Evolutionary conservation across 2,329 filamentous ascomycete species (phyloP).

Genomic region (Fusarium chuoi): DNA sequence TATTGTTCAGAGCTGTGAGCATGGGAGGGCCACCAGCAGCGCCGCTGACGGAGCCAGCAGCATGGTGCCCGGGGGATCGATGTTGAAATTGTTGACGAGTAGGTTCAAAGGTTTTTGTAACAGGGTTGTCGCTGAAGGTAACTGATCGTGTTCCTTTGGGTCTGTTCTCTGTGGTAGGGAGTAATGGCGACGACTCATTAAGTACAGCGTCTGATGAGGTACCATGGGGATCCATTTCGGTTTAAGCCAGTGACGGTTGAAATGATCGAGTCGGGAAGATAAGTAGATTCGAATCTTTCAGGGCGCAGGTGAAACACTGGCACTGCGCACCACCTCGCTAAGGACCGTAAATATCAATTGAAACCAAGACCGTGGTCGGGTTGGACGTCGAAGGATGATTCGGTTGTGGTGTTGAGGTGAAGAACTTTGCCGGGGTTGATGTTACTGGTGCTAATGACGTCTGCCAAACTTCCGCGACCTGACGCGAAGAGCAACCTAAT

Average conservation of each 20-base stretch:
- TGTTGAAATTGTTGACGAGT: constrained; percentile 46
- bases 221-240: constrained; percentile 43
- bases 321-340: constrained; percentile 10
- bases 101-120: constrained; percentile 69
- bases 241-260: constrained; percentile 20
- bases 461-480: constrained; percentile 33
- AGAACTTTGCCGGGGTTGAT: constrained; percentile 30
- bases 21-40: constrained; percentile 62
- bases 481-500: background rate
- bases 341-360: background rate
- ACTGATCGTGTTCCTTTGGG: constrained; percentile 70
- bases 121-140: constrained; percentile 79
- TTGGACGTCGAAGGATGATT: constrained; percentile 22
- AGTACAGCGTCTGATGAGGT: constrained; percentile 28
- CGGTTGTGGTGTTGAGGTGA: constrained; percentile 22
- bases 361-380: background rate
- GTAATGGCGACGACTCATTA: constrained; percentile 51
- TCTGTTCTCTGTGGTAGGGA: constrained; percentile 49
- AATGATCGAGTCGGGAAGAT: constrained; percentile 3
- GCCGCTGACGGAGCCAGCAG: constrained; percentile 43
- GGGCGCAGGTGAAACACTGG: constrained; percentile 4
- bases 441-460: constrained; percentile 38
- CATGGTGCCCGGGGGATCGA: constrained; percentile 47
- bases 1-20: constrained; percentile 85
- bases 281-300: constrained; percentile 12